Percentiles rank a stretch among this genome's conserved stretches.
These are phyloP conservation scores for Lactarius sanguifluus DNA, from an alignment of 768 basidiomycete genomes.

Conservation along the genomic window DNA sequence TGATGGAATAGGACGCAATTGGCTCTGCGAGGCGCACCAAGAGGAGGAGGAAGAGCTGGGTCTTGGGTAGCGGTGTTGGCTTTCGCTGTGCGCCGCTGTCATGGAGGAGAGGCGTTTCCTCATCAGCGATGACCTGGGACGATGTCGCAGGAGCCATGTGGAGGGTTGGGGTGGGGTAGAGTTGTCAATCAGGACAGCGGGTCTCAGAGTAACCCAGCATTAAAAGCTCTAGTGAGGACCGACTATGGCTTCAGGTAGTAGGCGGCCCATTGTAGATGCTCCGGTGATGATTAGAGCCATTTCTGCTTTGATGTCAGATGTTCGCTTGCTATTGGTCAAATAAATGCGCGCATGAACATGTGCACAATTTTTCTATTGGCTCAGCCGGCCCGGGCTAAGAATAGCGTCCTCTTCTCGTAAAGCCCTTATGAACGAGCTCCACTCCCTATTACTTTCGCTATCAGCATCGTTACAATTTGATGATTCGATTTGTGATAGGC, in stretches of 20 bases:
- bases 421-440: background rate
- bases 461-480: background rate
- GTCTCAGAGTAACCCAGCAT: background rate
- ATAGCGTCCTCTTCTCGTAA: background rate
- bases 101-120: constrained; percentile 20
- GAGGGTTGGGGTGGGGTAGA: background rate
- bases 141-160: constrained; percentile 12
- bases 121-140: constrained; percentile 2
- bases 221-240: background rate
- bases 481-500: background rate
- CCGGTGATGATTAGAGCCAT: background rate
- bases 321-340: background rate
- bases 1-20: no score
- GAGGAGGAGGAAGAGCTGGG: no score
- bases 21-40: no score
- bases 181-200: background rate
- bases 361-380: background rate
- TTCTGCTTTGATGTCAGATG: background rate
- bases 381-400: no score
- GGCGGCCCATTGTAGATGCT: background rate
- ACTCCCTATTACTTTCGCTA: background rate
- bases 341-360: background rate
- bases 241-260: background rate
- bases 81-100: background rate
- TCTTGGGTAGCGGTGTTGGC: no score